Evolutionary conservation across 176 grass and related monocot genomes (phyloP).

Genomic region (Ensete ventricosum): DNA sequence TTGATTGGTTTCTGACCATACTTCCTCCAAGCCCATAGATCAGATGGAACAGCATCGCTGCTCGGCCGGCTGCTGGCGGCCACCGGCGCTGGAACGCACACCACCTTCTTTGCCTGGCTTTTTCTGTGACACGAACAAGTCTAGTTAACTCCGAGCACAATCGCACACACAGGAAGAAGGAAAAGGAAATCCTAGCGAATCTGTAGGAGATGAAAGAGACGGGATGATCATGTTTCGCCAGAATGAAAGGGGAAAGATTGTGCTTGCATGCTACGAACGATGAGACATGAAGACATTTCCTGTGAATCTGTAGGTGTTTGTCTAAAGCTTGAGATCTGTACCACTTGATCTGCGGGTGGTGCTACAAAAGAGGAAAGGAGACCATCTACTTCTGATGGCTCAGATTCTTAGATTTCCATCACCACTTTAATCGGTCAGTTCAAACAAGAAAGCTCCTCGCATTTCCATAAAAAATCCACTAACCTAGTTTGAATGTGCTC

Average conservation of each 20-base stretch:
- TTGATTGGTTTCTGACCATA: constrained; percentile 98
- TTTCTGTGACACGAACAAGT: constrained; percentile 38
- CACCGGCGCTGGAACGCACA: constrained; percentile 81
- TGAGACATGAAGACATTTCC: no score
- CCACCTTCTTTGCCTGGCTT: constrained; percentile 81
- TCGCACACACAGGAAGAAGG: no score
- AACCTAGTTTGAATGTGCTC: constrained; percentile 3
- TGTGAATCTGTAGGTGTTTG: background rate
- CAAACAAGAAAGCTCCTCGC: constrained; percentile 20
- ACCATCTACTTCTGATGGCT: background rate
- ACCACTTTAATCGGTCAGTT: constrained; percentile 7
- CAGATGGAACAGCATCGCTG: constrained; percentile 81
- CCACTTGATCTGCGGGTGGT: background rate
- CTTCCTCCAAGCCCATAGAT: constrained; percentile 99
- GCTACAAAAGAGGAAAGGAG: background rate
- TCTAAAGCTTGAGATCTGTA: no score
- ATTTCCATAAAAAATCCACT: constrained; percentile 23
- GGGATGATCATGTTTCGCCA: no score
- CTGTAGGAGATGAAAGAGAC: no score
- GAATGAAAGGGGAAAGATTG: no score
- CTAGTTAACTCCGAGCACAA: background rate
- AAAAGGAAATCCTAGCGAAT: no score
- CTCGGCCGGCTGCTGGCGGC: constrained; percentile 43
- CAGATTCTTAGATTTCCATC: background rate
- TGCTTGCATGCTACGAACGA: no score